Percentiles rank a stretch among this genome's conserved stretches.
Evolutionary conservation across 2,329 filamentous ascomycete genomes (phyloP).

Genomic region (Clonostachys sp.): DNA sequence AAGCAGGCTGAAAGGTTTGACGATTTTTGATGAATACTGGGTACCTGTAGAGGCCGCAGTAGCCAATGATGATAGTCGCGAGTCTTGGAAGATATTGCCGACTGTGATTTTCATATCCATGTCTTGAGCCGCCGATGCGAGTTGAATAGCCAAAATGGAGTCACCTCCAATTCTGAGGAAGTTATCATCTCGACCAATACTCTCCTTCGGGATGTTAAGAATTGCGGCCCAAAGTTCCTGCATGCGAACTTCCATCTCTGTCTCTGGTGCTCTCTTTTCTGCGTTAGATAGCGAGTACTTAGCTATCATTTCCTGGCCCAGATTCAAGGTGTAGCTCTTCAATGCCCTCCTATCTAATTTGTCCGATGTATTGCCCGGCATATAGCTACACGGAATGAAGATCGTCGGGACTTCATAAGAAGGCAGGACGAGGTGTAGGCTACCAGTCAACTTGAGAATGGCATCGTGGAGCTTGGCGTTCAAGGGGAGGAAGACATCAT

Average conservation of each 20-base stretch:
- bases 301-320: slow-evolving; percentile 4
- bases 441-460: not conserved
- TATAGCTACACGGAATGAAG: slow-evolving; percentile 4
- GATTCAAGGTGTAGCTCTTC: not conserved
- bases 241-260: not conserved
- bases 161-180: slow-evolving; percentile 9
- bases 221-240: not conserved
- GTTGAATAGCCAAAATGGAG: slow-evolving; percentile 8
- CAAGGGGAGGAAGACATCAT: not conserved
- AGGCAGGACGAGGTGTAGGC: slow-evolving; percentile 1
- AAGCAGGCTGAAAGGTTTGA: not conserved
- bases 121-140: not conserved
- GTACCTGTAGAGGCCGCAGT: not conserved
- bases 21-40: not conserved
- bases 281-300: slow-evolving; percentile 15
- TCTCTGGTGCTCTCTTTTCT: not conserved
- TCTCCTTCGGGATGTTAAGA: not conserved
- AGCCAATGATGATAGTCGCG: slow-evolving; percentile 1
- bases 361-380: slow-evolving; percentile 9
- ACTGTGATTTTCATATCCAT: slow-evolving; percentile 3
- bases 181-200: slow-evolving; percentile 4
- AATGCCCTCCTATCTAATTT: slow-evolving; percentile 5
- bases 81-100: slow-evolving; percentile 5
- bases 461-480: not conserved
- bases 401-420: slow-evolving; percentile 7